phyloP scores from a whole-genome alignment of 352 stramenopile genomes.

The Phytopythium helicoides region DNA sequence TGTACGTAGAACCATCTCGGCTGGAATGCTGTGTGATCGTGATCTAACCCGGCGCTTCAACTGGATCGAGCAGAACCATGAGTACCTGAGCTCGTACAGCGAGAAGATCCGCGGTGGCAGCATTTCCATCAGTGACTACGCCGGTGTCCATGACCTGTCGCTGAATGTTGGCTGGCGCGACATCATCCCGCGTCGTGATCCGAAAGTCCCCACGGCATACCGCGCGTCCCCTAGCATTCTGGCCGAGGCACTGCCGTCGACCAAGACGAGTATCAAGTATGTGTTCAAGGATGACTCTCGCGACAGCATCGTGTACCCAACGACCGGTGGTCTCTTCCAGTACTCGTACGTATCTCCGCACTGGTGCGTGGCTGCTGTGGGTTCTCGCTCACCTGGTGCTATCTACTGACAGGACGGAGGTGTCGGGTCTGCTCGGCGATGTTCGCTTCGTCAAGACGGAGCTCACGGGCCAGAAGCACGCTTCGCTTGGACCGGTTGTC shows the following conservation, averaged over 20 bases:
- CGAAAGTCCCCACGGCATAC: constrained; percentile 87
- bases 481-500: constrained; percentile 54
- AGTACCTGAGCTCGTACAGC: constrained; percentile 87
- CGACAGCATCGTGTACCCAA: constrained; percentile 87
- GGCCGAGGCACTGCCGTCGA: constrained; percentile 85
- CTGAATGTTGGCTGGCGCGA: constrained; percentile 86
- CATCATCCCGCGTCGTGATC: constrained; percentile 79
- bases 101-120: constrained; percentile 83
- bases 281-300: constrained; percentile 90
- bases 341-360: constrained; percentile 48
- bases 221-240: constrained; percentile 89
- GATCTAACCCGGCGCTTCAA: too few species aligned
- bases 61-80: constrained; percentile 79
- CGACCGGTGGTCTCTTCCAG: constrained; percentile 86
- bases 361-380: background rate
- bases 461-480: constrained; percentile 83
- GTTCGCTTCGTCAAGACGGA: constrained; percentile 89
- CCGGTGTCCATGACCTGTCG: constrained; percentile 80
- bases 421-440: constrained; percentile 83
- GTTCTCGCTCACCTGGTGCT: background rate
- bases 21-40: background rate
- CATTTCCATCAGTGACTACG: constrained; percentile 86
- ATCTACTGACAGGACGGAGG: constrained; percentile 60
- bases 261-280: constrained; percentile 92
- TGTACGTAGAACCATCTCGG: constrained; percentile 23